Base-by-base conservation (phyloP, 352 stramenopile species). In the Phytophthora hybrid region DNA sequence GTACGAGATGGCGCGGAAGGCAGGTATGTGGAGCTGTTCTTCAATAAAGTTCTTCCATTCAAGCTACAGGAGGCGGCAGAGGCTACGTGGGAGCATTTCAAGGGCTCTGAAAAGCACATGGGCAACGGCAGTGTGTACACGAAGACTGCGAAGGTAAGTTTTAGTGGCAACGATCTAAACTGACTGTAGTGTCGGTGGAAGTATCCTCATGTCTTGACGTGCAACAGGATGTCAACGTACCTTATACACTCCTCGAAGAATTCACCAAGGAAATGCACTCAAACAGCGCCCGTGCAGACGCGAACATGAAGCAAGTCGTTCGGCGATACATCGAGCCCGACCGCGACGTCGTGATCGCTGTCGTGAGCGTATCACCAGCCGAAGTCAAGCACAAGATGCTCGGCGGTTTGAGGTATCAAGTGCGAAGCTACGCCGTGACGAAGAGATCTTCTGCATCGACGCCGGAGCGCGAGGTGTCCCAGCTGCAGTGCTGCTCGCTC, bases 11-110 rank as follows among this genome's bases (percentile, higher is more conserved):
- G 57, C 1, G 54, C 59, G 1, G 74, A 61, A 6, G 74, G 74
- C 32, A 79, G 71, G 5, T 77, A 69, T 16, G 61, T 81, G n/a
- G 74, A 81, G 54, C 21, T 85, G 49, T 76, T 82, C 18, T 76
- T 66, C 14, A 83, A 71, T 55, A 83, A 81, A n/a, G 60, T 82
- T 13, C 52, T 85, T 39, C 79, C 79, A n/a, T 85, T 85, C 60
- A 79, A 76, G 19, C 54, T 83, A 23, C 66, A 73, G 14, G 66
- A 78, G 23, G 71, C 74, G 5, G 74, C 57, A 0, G 53, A 77
- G 10, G 76, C 64, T 2, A 71, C 77, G 4, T 85, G 79, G 79
- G 46, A 77, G 51, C 68, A 85, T 19, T 82, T 82, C 41, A 69
- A 66, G 23, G 76, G 76, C 0, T 69, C 76, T 0, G 66, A 79